Evolutionary conservation across 768 basidiomycete species (phyloP).

Genomic region (Agaricus bisporus): DNA sequence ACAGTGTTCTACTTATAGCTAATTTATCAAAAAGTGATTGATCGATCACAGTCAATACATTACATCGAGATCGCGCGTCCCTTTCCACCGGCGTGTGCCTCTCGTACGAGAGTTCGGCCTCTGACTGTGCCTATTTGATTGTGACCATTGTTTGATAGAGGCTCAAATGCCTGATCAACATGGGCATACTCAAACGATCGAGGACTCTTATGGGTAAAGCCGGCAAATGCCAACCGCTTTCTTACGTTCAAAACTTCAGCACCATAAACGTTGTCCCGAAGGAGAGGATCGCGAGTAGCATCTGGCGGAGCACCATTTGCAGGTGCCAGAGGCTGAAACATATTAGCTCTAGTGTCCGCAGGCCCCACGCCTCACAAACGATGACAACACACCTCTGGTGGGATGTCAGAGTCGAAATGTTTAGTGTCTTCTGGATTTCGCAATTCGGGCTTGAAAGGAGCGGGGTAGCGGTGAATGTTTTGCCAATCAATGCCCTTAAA

Average conservation of each 20-base stretch:
- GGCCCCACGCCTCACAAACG: constrained; percentile 19
- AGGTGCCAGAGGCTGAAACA: constrained; percentile 78
- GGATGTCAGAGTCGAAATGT: constrained; percentile 95
- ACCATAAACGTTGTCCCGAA: constrained; percentile 82
- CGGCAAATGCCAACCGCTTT: constrained; percentile 87
- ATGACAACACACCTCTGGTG: constrained; percentile 64
- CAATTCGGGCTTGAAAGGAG: constrained; percentile 89
- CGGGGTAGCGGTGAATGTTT: constrained; percentile 74
- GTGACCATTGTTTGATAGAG: constrained; percentile 37
- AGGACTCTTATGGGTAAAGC: constrained; percentile 88
- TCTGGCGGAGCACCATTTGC: constrained; percentile 82
- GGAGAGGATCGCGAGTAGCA: constrained; percentile 83
- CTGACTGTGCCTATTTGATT: constrained; percentile 44
- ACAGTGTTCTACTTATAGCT: constrained; percentile 5
- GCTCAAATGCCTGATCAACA: constrained; percentile 68
- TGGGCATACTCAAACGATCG: constrained; percentile 71
- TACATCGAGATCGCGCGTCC: constrained; percentile 85
- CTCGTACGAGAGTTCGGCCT: constrained; percentile 61
- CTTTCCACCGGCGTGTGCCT: constrained; percentile 55
- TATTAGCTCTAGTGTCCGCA: constrained; percentile 15
- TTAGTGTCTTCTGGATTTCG: constrained; percentile 78
- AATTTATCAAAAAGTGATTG: constrained; percentile 16
- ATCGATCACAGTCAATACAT: constrained; percentile 21
- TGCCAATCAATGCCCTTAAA: constrained; percentile 89
- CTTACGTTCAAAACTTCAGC: constrained; percentile 83